Base-by-base conservation (phyloP, 495 filamentous ascomycete genomes). In the Tuber borchii region DNA sequence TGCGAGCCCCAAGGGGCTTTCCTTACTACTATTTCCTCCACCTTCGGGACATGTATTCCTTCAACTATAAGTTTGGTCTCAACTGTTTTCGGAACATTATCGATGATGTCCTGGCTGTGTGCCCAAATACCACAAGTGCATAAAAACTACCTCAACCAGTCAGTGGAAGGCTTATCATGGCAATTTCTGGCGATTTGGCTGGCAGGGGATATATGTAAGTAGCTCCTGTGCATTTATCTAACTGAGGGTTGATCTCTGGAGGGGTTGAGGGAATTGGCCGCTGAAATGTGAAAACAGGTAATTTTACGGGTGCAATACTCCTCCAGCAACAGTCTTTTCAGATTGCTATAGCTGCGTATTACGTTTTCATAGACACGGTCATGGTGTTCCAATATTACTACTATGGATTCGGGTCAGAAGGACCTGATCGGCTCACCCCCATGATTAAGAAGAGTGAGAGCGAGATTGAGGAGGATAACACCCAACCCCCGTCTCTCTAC, bases 101-200 rank as follows among this genome's bases (percentile, higher is more conserved):
- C 89, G 80, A 92, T 93, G 51, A 78, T 89, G 56, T 89, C 91
- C 71, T 93, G 91, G 91, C 85, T 93, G n/a, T 93, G 92, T 80
- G 91, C 91, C 42, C 91, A 93, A 82, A 84, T 93, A 31, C 91
- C 91, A 4, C 91, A 93, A 79, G 91, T 93, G 68, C 90, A 87
- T 83, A 91, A 91, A 85, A 93, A 93, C 82, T 89, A 88, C 78
- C 86, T 86, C 70, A 80, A 91, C 14, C 85, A 89, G 76, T 92
- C 90, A 4, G 91, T 90, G 0, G 89, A 90, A 9, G 91, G 91
- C 7, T 82, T 93, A 61, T 91, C 89, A 5, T 86, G 90, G 73
- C 91, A 88, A 75, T 93, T 93, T 80, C 83, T 93, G 56, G 84
- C 88, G 2, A 90, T 91, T 81, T 93, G 91, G 91, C 87, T 90